Conservation (phyloP, 345 rosid genomes). For the Triadica sebifera region DNA sequence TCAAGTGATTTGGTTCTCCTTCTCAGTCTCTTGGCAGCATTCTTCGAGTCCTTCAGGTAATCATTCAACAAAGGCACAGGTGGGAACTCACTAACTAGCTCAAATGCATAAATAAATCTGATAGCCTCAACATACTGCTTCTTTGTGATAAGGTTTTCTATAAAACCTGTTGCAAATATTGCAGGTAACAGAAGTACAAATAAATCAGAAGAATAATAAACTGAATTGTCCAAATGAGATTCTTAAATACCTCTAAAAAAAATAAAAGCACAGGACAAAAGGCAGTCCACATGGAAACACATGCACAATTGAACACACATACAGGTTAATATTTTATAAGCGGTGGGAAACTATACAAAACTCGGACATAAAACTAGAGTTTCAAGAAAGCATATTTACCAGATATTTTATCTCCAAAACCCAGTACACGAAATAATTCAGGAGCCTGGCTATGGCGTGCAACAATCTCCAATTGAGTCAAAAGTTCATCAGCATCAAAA, state of each 20-base stretch:
- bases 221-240: background rate
- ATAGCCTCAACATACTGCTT: constrained; percentile 28
- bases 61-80: constrained; percentile 24
- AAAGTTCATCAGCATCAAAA: constrained; percentile 33
- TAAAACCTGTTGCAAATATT: constrained; percentile 30
- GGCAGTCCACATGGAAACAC: background rate
- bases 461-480: constrained; percentile 26
- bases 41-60: constrained; percentile 7
- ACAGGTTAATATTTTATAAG: background rate
- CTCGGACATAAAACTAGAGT: background rate
- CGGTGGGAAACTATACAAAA: background rate
- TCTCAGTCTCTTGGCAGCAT: constrained; percentile 1
- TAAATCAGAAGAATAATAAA: background rate
- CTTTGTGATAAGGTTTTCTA: constrained; percentile 27
- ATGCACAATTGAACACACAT: too few relatives aligned
- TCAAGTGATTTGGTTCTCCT: constrained; percentile 4
- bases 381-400: constrained; percentile 23
- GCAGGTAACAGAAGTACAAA: background rate
- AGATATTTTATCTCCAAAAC: constrained; percentile 25
- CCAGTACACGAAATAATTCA: constrained; percentile 30
- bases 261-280: background rate
- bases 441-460: constrained; percentile 30
- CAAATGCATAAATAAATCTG: constrained; percentile 33
- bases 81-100: constrained; percentile 28
- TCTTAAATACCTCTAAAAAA: background rate